phyloP scores from a whole-genome alignment of 179 eudicot species.

The Camellia oleifera region DNA sequence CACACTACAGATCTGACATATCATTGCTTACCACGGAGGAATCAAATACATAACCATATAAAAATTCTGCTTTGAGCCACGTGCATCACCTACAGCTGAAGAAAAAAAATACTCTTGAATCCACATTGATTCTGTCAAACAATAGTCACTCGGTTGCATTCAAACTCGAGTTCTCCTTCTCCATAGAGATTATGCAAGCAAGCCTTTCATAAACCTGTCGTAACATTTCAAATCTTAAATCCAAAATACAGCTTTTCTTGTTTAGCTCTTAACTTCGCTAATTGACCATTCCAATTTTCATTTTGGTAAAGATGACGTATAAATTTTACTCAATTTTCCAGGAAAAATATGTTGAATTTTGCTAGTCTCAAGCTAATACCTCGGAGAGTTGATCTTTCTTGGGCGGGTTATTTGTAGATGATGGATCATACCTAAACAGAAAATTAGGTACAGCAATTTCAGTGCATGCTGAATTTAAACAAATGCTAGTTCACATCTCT shows the following conservation, averaged over 20 bases:
- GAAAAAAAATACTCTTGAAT: not conserved
- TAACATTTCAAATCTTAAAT: not conserved
- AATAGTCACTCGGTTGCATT: slow-evolving; percentile 23
- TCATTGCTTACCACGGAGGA: not conserved
- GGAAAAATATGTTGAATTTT: not conserved
- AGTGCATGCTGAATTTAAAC: not conserved
- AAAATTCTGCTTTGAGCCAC: not conserved
- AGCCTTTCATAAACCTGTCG: slow-evolving; percentile 74
- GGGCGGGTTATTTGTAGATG: slow-evolving; percentile 26
- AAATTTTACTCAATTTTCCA: not conserved
- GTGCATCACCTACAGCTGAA: not conserved
- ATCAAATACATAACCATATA: not conserved
- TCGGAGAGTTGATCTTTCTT: slow-evolving; percentile 50
- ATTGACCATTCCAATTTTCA: not conserved
- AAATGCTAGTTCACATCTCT: not conserved
- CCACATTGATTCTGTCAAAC: not conserved
- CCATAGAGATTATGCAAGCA: slow-evolving; percentile 74
- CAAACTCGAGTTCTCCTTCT: slow-evolving; percentile 66
- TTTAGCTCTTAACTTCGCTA: not conserved
- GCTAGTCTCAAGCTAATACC: slow-evolving; percentile 32
- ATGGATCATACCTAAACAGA: slow-evolving; percentile 65
- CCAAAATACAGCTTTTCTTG: not conserved
- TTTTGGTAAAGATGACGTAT: not conserved
- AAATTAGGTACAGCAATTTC: slow-evolving; percentile 9
- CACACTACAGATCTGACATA: too few species aligned